phyloP scores from a whole-genome alignment of 1,139 yeast species.

The Saccharomyces pastorianus region DNA sequence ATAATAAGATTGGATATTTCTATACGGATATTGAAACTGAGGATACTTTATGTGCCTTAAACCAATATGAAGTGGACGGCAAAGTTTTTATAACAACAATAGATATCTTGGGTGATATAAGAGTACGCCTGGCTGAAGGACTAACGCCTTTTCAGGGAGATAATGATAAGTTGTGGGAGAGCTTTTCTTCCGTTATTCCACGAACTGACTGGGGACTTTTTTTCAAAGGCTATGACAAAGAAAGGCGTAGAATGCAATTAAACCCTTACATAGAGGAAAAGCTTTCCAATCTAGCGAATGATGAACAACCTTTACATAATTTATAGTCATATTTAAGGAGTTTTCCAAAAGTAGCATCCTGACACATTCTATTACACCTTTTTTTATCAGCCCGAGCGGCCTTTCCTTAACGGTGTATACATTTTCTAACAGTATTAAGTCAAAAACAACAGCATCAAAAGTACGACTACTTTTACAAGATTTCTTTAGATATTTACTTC shows the following conservation, averaged over 20 bases:
- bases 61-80: not conserved
- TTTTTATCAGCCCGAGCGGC: not conserved
- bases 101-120: not conserved
- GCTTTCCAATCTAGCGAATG: not conserved
- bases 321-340: not conserved
- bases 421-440: not conserved
- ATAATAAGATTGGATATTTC: not conserved
- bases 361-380: not conserved
- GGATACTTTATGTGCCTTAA: not conserved
- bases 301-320: not conserved
- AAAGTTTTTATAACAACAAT: not conserved
- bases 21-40: not conserved
- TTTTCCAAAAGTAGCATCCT: not conserved
- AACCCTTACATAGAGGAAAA: not conserved
- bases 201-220: conserved; percentile 1
- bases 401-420: not conserved
- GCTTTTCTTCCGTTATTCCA: not conserved
- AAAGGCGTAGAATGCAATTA: not conserved
- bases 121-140: not conserved
- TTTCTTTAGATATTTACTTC: not conserved
- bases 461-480: not conserved
- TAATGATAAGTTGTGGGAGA: not conserved
- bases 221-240: not conserved
- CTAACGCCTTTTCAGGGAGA: not conserved
- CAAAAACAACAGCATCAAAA: not conserved